These are phyloP conservation scores for Tarenaya hassleriana DNA, from an alignment of 345 rosid genomes.

Conservation along the genomic window DNA sequence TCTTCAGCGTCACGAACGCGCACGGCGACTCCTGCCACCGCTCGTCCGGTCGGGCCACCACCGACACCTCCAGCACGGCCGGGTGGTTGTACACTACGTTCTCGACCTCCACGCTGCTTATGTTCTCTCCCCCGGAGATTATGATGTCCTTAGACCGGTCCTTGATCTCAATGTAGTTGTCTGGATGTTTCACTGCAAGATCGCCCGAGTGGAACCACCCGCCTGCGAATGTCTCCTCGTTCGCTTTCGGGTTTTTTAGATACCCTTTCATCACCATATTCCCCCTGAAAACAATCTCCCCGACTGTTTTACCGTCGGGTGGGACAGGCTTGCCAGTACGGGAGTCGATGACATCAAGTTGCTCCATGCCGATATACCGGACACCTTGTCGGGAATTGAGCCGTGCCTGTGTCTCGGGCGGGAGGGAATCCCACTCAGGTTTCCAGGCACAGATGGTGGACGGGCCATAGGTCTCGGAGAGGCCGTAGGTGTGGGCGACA, in stretches of 20 bases:
- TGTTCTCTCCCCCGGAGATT: slow-evolving; percentile 93
- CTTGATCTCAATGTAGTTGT: slow-evolving; percentile 74
- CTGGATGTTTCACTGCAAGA: slow-evolving; percentile 82
- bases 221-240: slow-evolving; percentile 65
- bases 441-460: slow-evolving; percentile 84
- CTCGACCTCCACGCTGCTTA: slow-evolving; percentile 81
- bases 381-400: slow-evolving; percentile 95
- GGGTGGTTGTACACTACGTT: slow-evolving; percentile 66
- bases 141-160: slow-evolving; percentile 90
- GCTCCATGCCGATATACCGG: slow-evolving; percentile 55
- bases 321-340: slow-evolving; percentile 62
- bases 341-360: slow-evolving; percentile 60
- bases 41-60: slow-evolving; percentile 78
- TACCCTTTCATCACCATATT: slow-evolving; percentile 85
- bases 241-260: slow-evolving; percentile 73
- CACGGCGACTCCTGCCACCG: slow-evolving; percentile 91
- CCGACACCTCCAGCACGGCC: slow-evolving; percentile 71
- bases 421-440: slow-evolving; percentile 81
- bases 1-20: slow-evolving; percentile 71
- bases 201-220: slow-evolving; percentile 94
- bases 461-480: slow-evolving; percentile 89
- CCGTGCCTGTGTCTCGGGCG: slow-evolving; percentile 65
- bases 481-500: slow-evolving; percentile 81
- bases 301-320: slow-evolving; percentile 70
- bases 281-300: slow-evolving; percentile 84